A percentile compares a stretch with the other conserved stretches of the same genome.
These are phyloP conservation scores for Stemphylium lycopersici DNA, from an alignment of 2,329 filamentous ascomycete genomes.

Conservation along the genomic window DNA sequence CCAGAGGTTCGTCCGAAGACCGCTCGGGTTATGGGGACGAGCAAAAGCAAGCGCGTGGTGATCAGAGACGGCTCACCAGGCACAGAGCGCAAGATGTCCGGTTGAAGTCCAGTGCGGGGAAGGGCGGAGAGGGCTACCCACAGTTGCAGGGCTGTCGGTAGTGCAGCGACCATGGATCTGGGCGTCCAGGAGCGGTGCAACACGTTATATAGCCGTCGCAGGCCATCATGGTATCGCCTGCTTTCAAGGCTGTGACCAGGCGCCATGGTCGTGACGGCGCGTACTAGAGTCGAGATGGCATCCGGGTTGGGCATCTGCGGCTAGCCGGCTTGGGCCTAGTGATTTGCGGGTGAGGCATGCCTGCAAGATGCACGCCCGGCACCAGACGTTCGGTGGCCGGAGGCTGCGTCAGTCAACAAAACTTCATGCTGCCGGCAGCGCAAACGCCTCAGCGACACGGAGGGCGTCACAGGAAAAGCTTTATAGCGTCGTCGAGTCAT, in stretches of 20 bases:
- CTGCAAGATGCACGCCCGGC: slow-evolving; percentile 9
- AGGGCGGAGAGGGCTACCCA: slow-evolving; percentile 3
- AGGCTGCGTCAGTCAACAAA: slow-evolving; percentile 18
- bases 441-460: slow-evolving; percentile 11
- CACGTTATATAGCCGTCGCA: not conserved
- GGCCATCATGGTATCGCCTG: not conserved
- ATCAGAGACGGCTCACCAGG: not conserved
- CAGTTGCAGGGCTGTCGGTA: too few species aligned
- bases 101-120: slow-evolving; percentile 10
- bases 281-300: not conserved
- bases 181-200: not conserved
- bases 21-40: not conserved
- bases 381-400: slow-evolving; percentile 12
- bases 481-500: too few species aligned
- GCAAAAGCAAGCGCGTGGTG: not conserved
- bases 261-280: not conserved
- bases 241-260: not conserved
- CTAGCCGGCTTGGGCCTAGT: slow-evolving; percentile 16
- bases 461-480: not conserved
- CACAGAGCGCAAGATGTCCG: slow-evolving; percentile 11
- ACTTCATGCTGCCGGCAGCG: slow-evolving; percentile 23
- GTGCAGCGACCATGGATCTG: not conserved
- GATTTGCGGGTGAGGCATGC: slow-evolving; percentile 5
- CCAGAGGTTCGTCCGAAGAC: not conserved
- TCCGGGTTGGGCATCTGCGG: not conserved